phyloP scores from a whole-genome alignment of 345 rosid species.

The Chamaenerion angustifolium region DNA sequence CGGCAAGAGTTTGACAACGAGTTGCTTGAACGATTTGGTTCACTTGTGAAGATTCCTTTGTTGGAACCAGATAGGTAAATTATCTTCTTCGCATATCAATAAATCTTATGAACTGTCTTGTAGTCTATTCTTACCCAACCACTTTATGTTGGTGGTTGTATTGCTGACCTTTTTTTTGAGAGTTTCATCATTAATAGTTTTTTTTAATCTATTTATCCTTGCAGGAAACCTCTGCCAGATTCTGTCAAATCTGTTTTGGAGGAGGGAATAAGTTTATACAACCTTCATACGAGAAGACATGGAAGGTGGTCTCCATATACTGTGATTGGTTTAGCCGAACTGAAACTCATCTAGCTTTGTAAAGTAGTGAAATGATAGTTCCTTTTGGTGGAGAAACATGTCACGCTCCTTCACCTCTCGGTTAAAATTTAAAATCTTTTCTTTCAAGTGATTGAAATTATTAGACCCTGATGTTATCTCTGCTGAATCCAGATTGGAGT shows the following conservation, averaged over 20 bases:
- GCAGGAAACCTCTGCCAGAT: slow-evolving; percentile 69
- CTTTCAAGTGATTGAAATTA: neutral
- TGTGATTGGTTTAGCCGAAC: neutral
- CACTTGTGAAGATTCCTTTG: slow-evolving; percentile 83
- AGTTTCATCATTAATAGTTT: too few relatives aligned
- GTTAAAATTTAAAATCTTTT: neutral
- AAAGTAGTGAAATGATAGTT: too few relatives aligned
- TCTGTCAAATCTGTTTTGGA: slow-evolving; percentile 50
- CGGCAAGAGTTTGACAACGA: slow-evolving; percentile 76
- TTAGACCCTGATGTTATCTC: slow-evolving; percentile 1
- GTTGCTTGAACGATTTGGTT: slow-evolving; percentile 77
- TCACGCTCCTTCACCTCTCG: neutral
- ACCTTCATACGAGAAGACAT: slow-evolving; percentile 56
- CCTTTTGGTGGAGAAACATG: neutral
- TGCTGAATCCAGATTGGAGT: slow-evolving; percentile 42
- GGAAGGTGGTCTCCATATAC: slow-evolving; percentile 43
- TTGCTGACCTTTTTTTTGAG: too few relatives aligned
- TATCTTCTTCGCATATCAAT: neutral
- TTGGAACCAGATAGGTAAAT: slow-evolving; percentile 64
- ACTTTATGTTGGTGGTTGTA: neutral
- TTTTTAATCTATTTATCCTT: slow-evolving; percentile 8
- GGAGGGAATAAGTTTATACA: slow-evolving; percentile 74
- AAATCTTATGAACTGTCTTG: neutral
- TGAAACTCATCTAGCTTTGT: neutral
- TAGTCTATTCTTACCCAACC: neutral